These are phyloP conservation scores for Ceratocystis destructans DNA, from an alignment of 2,329 filamentous ascomycete genomes.

Conservation along the genomic window DNA sequence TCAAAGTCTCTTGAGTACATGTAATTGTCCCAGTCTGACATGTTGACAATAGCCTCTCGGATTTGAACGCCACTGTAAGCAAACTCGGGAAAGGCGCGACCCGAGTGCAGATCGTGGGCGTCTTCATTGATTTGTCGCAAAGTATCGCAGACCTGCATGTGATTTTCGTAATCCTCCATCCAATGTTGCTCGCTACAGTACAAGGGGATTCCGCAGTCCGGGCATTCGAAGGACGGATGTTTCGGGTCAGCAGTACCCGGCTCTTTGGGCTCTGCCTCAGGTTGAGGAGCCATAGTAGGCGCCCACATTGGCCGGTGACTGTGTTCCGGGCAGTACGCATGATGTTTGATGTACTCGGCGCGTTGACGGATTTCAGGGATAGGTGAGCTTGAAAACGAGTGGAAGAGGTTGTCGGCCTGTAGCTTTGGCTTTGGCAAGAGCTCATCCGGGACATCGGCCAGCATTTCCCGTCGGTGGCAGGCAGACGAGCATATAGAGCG, in stretches of 20 bases:
- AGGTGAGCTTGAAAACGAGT: conserved; percentile 79
- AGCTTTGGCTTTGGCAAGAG: conserved; percentile 31
- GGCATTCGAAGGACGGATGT: conserved; percentile 87
- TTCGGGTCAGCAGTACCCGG: conserved; percentile 44
- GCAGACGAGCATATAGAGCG: conserved; percentile 14
- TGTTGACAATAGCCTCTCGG: conserved; percentile 85
- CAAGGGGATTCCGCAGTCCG: conserved; percentile 85
- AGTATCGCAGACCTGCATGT: conserved; percentile 84
- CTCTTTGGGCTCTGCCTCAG: conserved; percentile 46
- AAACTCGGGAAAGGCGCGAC: conserved; percentile 86
- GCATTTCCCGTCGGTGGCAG: conserved; percentile 10
- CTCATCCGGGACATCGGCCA: conserved; percentile 20
- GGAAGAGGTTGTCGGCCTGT: conserved; percentile 72
- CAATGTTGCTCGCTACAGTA: conserved; percentile 93
- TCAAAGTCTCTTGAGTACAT: conserved; percentile 84
- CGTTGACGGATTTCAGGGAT: conserved; percentile 75
- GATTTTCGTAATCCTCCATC: conserved; percentile 87
- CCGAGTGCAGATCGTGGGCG: conserved; percentile 85
- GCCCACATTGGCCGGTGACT: conserved; percentile 65
- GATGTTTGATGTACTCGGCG: conserved; percentile 80
- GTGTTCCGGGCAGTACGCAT: conserved; percentile 87
- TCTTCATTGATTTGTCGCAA: conserved; percentile 92
- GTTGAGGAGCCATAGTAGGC: conserved; percentile 49
- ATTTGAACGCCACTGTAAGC: conserved; percentile 80
- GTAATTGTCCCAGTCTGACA: conserved; percentile 98